Base-by-base conservation (phyloP, 345 rosid species). In the Turnera subulata region DNA sequence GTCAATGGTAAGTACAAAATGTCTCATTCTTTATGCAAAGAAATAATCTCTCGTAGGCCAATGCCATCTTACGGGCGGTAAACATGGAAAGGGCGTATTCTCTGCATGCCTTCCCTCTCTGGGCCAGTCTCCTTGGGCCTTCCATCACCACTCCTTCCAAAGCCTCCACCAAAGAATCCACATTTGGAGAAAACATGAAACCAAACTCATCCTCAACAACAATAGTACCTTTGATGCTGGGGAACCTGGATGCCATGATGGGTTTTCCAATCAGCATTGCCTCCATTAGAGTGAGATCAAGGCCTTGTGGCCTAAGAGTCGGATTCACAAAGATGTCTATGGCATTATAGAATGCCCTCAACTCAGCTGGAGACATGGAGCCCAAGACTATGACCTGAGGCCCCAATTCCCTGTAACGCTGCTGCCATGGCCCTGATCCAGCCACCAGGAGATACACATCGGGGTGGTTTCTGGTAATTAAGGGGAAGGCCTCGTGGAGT, bases 251-350 rank as follows among this genome's bases (percentile, higher is more conserved):
- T 0, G 97, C 96, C 89, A 86, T 79, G 1, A 93, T 84, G 2
- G 99, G 82, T 58, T 75, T 93, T 25, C 99, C 97, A 56, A 90
- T 82, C 84, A 89, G 72, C 99, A 93, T 93, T 0, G 94, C 97
- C 63, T 89, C 99, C 97, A 85, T 83, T 22, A 88, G 73, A 1
- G 98, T 91, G 0, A 91, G 75, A 75, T 91, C 98, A 15, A 91
- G 86, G 7, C 99, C 97, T 61, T 89, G 97, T 12, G 99, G 99
- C 67, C 99, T 76, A 0, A 93, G 78, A 0, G 94, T 93, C 0
- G 97, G 99, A 55, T 93, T 93, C 37, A 89, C 82, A 49, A 89
- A 87, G 16, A 93, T 44, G 52, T 93, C 97, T 1, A 93, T 84
- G 0, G 82, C 77, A 37, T 87, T 93, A 65, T 93, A 93, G 40